Percentiles rank a stretch among this genome's conserved stretches.
phyloP scores from a whole-genome alignment of 345 rosid species.

The Populus nigra region DNA sequence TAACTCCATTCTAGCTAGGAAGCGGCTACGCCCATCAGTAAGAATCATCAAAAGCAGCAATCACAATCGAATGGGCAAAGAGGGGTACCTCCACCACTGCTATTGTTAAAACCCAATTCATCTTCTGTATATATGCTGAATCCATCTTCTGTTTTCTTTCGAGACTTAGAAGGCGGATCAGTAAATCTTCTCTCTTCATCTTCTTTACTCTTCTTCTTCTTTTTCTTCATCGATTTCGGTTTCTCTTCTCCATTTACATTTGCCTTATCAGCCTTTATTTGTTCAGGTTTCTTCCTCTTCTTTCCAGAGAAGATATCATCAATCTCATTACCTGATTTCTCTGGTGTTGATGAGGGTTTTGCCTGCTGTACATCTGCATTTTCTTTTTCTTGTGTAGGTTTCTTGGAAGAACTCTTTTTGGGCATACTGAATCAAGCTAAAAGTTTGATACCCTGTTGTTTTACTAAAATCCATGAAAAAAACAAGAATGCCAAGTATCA shows the following conservation, averaged over 20 bases:
- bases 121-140: slow-evolving; percentile 54
- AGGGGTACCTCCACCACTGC: slow-evolving; percentile 54
- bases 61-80: slow-evolving; percentile 89
- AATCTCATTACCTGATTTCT: slow-evolving; percentile 35
- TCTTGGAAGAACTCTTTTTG: slow-evolving; percentile 33
- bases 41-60: slow-evolving; percentile 59
- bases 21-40: background rate
- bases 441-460: too few species aligned
- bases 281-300: slow-evolving; percentile 38
- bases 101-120: slow-evolving; percentile 58
- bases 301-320: slow-evolving; percentile 46
- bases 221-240: slow-evolving; percentile 14
- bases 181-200: slow-evolving; percentile 10
- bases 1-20: background rate
- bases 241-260: slow-evolving; percentile 16
- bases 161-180: slow-evolving; percentile 23
- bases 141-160: slow-evolving; percentile 60
- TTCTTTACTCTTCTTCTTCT: slow-evolving; percentile 10
- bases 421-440: background rate
- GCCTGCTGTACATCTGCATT: slow-evolving; percentile 10
- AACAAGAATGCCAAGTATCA: too few species aligned
- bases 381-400: slow-evolving; percentile 4
- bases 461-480: too few species aligned
- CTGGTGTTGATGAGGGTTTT: slow-evolving; percentile 22
- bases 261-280: background rate